A percentile compares a stretch with the other conserved stretches of the same genome.
These are phyloP conservation scores for Primulina huaijiensis DNA, from an alignment of 257 asterid species.

Conservation along the genomic window DNA sequence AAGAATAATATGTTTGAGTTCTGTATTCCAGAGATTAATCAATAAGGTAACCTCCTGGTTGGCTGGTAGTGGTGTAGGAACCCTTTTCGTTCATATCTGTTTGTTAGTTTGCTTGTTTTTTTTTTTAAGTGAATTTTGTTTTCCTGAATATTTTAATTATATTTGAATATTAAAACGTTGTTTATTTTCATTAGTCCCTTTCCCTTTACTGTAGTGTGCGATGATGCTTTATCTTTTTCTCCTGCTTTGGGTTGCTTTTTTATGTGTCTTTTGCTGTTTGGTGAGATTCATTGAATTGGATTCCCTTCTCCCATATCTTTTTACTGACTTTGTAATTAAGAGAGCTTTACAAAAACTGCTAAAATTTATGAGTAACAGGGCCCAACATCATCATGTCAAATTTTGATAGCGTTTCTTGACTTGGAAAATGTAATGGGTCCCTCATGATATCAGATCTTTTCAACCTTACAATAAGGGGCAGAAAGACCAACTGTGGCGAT, in stretches of 20 bases:
- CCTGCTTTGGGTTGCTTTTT: conserved; percentile 24
- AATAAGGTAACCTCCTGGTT: neutral
- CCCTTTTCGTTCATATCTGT: conserved; percentile 2
- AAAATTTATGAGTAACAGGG: conserved; percentile 29
- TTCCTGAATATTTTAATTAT: conserved; percentile 14
- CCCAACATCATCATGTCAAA: conserved; percentile 36
- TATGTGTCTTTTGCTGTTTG: conserved; percentile 26
- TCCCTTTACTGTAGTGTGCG: conserved; percentile 20
- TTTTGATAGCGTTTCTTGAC: conserved; percentile 25
- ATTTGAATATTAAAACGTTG: conserved; percentile 18
- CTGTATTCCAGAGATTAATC: conserved; percentile 9
- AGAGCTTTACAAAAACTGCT: conserved; percentile 31
- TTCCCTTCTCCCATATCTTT: conserved; percentile 17
- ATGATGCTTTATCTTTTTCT: conserved; percentile 23
- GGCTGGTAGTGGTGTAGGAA: conserved; percentile 9
- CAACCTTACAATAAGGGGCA: neutral
- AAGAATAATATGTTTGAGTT: conserved; percentile 13
- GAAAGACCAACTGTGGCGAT: neutral
- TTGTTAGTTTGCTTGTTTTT: neutral
- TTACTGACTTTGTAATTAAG: conserved; percentile 36
- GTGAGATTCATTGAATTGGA: conserved; percentile 40
- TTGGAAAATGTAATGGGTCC: conserved; percentile 22
- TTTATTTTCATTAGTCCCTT: neutral
- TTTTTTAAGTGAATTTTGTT: conserved; percentile 9
- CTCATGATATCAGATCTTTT: conserved; percentile 4